These are phyloP conservation scores for Rhizopogon rudus DNA, from an alignment of 768 basidiomycete species.

Conservation along the genomic window DNA sequence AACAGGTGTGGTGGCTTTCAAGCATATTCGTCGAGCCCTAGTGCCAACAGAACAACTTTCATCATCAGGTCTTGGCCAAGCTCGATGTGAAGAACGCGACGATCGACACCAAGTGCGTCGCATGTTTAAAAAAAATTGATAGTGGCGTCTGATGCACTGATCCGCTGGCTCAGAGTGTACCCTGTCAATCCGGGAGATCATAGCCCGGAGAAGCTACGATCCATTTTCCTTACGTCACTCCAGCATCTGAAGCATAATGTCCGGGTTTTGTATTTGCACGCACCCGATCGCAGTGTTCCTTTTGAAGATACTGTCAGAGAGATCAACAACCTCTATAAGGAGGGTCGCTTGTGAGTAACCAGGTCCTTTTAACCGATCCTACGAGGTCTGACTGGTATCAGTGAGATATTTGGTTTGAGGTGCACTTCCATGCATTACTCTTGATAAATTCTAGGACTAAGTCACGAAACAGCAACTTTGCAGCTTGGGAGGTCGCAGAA, in stretches of 20 bases:
- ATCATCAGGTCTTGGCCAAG: conserved; percentile 31
- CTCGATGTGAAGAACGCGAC: conserved; percentile 35
- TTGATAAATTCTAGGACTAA: background rate
- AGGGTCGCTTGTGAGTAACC: conserved; percentile 47
- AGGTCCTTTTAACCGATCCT: background rate
- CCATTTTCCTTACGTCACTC: conserved; percentile 43
- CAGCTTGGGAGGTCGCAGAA: conserved; percentile 56
- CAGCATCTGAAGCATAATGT: conserved; percentile 41
- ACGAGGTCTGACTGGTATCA: conserved; percentile 8
- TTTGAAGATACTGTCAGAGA: conserved; percentile 52
- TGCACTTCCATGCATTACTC: background rate
- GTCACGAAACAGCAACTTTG: conserved; percentile 36
- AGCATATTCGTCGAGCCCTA: background rate
- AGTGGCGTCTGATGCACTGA: background rate
- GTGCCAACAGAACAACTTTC: background rate
- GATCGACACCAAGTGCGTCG: conserved; percentile 44
- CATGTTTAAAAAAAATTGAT: background rate
- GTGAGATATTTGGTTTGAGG: conserved; percentile 55
- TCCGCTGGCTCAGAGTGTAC: conserved; percentile 28
- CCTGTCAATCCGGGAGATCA: conserved; percentile 39
- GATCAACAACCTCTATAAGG: conserved; percentile 49
- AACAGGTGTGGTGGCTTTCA: conserved; percentile 32
- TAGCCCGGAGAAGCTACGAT: conserved; percentile 34
- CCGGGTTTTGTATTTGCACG: conserved; percentile 54
- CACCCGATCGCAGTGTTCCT: conserved; percentile 52